Conservation (phyloP, 768 basidiomycete genomes). For the Mrakia blollopis region DNA sequence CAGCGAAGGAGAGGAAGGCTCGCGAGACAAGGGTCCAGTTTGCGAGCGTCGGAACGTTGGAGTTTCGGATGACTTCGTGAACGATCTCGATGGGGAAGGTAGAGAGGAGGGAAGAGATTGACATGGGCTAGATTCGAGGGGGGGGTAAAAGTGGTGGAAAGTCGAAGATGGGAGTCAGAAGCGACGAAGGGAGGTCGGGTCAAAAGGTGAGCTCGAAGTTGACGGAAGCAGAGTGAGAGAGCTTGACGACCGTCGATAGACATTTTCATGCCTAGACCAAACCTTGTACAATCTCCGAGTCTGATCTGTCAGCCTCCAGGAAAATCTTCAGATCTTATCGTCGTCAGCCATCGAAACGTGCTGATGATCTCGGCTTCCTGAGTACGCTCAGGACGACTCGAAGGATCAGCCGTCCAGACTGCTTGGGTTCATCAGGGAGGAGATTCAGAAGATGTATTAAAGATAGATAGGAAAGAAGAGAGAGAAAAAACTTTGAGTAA, state of each 20-base stretch:
- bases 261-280: no score
- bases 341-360: no score
- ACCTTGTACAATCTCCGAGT: no score
- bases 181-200: neutral
- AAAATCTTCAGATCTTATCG: no score
- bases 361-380: no score
- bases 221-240: no score
- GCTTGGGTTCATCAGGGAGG: conserved; percentile 21
- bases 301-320: no score
- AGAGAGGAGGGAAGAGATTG: neutral
- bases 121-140: neutral
- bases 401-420: conserved; percentile 16
- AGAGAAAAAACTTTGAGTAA: no score
- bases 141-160: neutral
- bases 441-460: conserved; percentile 19
- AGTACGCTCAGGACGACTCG: conserved; percentile 19
- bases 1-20: neutral
- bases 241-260: no score
- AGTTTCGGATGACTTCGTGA: neutral
- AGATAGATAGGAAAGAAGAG: no score
- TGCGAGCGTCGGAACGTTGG: neutral
- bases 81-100: neutral
- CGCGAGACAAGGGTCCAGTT: neutral
- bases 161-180: neutral
- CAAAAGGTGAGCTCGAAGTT: no score